Conservation (phyloP, 2,329 filamentous ascomycete genomes). For the Ophiocordyceps australis region DNA sequence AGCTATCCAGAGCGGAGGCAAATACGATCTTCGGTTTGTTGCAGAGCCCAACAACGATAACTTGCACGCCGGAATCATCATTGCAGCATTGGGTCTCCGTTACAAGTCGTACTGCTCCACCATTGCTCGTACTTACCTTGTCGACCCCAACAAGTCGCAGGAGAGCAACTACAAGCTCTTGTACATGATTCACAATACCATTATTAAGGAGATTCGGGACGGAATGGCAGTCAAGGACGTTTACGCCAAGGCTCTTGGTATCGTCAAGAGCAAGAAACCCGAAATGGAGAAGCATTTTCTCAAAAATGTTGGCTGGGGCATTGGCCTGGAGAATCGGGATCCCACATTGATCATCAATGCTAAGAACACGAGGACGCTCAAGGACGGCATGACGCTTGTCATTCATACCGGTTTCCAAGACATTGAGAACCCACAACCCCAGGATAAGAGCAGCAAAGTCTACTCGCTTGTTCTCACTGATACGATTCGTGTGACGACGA, state of each 20-base stretch:
- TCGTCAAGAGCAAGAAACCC: slow-evolving; percentile 80
- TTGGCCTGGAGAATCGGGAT: slow-evolving; percentile 85
- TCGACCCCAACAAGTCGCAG: slow-evolving; percentile 92
- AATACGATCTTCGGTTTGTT: slow-evolving; percentile 75
- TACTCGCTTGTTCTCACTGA: slow-evolving; percentile 88
- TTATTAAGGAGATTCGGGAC: slow-evolving; percentile 80
- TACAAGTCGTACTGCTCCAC: slow-evolving; percentile 94
- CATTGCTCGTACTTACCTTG: slow-evolving; percentile 84
- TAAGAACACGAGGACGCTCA: slow-evolving; percentile 69
- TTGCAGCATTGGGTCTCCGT: slow-evolving; percentile 77
- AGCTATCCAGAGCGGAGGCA: slow-evolving; percentile 85
- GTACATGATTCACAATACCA: slow-evolving; percentile 66
- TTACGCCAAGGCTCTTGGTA: slow-evolving; percentile 66
- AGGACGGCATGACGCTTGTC: slow-evolving; percentile 93
- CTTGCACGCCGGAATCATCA: slow-evolving; percentile 82
- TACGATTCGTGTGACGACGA: slow-evolving; percentile 70
- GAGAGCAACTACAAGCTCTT: slow-evolving; percentile 89
- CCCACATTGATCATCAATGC: slow-evolving; percentile 65
- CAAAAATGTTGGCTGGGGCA: slow-evolving; percentile 79
- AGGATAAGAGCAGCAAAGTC: slow-evolving; percentile 74
- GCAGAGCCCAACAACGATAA: slow-evolving; percentile 64
- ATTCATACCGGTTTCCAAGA: slow-evolving; percentile 83
- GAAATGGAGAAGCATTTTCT: slow-evolving; percentile 90
- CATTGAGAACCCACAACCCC: slow-evolving; percentile 68
- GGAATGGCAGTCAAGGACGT: slow-evolving; percentile 77